Evolutionary conservation across 2,329 filamentous ascomycete species (phyloP).

Genomic region (Niveomyces coronatus): DNA sequence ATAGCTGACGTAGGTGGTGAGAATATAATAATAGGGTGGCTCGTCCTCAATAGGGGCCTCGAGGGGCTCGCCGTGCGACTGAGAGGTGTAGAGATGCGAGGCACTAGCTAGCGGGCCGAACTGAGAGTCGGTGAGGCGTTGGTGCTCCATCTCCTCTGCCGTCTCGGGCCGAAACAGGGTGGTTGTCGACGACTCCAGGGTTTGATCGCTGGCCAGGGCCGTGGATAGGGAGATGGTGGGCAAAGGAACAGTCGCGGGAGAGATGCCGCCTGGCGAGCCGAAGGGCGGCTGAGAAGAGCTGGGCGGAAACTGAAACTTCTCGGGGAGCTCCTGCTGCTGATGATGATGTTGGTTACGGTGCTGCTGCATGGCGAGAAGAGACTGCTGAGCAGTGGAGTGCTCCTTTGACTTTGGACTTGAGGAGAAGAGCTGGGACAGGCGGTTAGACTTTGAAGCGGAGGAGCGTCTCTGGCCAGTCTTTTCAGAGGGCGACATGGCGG

Average conservation of each 20-base stretch:
- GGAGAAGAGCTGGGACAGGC: conserved; percentile 75
- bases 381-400: conserved; percentile 53
- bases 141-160: conserved; percentile 66
- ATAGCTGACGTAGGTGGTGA: conserved; percentile 98
- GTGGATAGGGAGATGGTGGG: conserved; percentile 89
- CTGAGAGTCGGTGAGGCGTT: conserved; percentile 74
- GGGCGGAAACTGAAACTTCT: conserved; percentile 1
- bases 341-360: conserved; percentile 21
- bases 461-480: conserved; percentile 45
- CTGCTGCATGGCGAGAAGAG: conserved; percentile 58
- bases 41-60: conserved; percentile 84
- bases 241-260: conserved; percentile 63
- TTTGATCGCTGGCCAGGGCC: conserved; percentile 62
- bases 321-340: conserved; percentile 1
- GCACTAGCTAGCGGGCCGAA: conserved; percentile 78
- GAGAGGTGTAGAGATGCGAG: conserved; percentile 80
- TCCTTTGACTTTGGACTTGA: conserved; percentile 67
- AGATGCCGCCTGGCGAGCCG: conserved; percentile 51
- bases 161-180: conserved; percentile 79
- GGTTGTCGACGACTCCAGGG: conserved; percentile 64
- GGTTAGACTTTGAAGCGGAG: conserved; percentile 60
- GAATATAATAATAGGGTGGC: conserved; percentile 89
- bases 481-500: conserved; percentile 36
- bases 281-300: conserved; percentile 8
- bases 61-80: conserved; percentile 71